Evolutionary conservation across 768 basidiomycete species (phyloP), one percentile per base, ranked within the genome.

Genomic region (Mycena venus): DNA sequence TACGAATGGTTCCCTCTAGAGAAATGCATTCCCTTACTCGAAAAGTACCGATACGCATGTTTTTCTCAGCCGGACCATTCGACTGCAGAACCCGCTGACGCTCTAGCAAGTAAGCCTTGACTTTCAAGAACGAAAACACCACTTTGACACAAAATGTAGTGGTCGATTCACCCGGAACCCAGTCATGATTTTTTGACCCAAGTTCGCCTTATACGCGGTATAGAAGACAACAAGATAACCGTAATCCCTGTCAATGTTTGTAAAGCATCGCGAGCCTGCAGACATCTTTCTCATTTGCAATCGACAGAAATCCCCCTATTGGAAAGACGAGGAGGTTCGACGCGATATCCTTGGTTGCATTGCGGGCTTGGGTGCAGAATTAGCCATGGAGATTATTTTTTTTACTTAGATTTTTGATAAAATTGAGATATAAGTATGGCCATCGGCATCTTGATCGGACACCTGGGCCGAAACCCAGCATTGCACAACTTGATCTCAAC

Each of bases 1-100:
- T 93, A 94, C 77, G 87, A 88, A 8, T 98, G 96, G 93, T 88
- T 91, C 79, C 92, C 93, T 19, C 82, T 98, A 5, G 83, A 90
- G 47, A 78, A 78, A 23, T 96, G 95, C 77, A 81, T 81, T 27
- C 84, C 88, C 0, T 78, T 91, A n/a, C 86, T 99, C 11, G 91
- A 96, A 38, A 85, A 85, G 75, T 84, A 91, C 79, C 88, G 91
- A 80, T 95, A 95, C 80, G 91, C 90, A 27, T 89, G 87, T 78
- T 97, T 93, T 81, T 91, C 92, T 21, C 82, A 88, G 49, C 92
- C 91, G n/a, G 86, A 88, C 38, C 89, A 88, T 72, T 94, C 91
- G 1, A 82, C 86, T 34, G 81, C 79, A 58, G 81, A 81, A 36
- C 68, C 83, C 34, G 80, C 83, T 23, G 25, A 40, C 23, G 21